A percentile compares a stretch with the other conserved stretches of the same genome.
Conservation (phyloP, 768 basidiomycete species). For the Mycena vitilis region DNA sequence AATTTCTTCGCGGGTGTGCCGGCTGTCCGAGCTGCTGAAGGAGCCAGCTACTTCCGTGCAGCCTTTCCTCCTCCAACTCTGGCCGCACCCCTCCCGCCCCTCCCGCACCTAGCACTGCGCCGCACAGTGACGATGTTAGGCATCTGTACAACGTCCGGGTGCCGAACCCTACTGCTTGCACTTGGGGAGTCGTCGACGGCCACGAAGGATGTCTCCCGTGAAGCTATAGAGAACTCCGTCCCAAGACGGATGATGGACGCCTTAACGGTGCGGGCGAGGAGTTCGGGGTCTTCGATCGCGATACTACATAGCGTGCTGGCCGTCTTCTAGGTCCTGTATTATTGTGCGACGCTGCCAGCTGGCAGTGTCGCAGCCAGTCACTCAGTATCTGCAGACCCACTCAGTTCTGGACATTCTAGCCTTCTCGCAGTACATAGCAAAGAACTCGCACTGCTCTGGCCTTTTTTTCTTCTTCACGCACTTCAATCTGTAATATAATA, state of each 20-base stretch:
- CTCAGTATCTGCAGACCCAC: too few species aligned
- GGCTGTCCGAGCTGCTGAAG: not conserved
- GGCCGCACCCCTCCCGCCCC: not conserved
- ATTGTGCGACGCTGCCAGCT: too few species aligned
- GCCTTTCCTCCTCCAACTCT: constrained; percentile 2
- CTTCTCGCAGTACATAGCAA: too few species aligned
- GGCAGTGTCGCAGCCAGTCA: too few species aligned
- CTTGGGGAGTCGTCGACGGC: constrained; percentile 32
- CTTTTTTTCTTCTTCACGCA: too few species aligned
- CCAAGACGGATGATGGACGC: constrained; percentile 33
- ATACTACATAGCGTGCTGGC: constrained; percentile 28
- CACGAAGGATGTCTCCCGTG: constrained; percentile 31
- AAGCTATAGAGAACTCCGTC: constrained; percentile 31
- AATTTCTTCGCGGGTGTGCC: not conserved
- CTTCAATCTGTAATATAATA: too few species aligned
- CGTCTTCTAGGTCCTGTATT: constrained; percentile 37
- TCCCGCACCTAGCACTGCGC: not conserved
- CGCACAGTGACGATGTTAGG: not conserved
- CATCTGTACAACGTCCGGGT: constrained; percentile 1
- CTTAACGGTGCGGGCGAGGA: constrained; percentile 20
- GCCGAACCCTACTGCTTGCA: not conserved
- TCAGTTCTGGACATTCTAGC: too few species aligned
- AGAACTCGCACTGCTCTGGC: too few species aligned
- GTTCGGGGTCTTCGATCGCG: constrained; percentile 21
- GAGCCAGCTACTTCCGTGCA: constrained; percentile 5